These are phyloP conservation scores for Rhododendron simsii DNA, from an alignment of 148 eudicot species.

Conservation along the genomic window DNA sequence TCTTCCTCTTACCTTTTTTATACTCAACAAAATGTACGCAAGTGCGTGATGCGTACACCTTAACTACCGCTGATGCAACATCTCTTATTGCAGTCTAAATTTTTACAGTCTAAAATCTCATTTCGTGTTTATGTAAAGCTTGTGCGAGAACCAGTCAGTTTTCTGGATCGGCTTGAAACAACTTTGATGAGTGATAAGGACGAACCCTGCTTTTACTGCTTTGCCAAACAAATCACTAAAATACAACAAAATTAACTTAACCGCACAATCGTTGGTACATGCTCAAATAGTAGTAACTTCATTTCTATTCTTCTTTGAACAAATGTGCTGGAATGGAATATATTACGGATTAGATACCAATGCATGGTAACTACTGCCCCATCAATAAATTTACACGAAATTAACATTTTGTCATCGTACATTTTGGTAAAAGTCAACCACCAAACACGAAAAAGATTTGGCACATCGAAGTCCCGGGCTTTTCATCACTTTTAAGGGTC, in stretches of 20 bases:
- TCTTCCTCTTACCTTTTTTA: no score
- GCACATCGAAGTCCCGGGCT: not conserved
- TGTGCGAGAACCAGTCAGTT: not conserved
- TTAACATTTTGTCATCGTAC: not conserved
- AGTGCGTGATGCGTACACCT: no score
- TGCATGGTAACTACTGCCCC: not conserved
- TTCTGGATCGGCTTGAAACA: not conserved
- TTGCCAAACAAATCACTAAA: not conserved
- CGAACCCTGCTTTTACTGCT: not conserved
- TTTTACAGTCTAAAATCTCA: no score
- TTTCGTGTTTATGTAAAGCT: not conserved
- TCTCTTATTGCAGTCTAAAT: no score
- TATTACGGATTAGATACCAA: not conserved
- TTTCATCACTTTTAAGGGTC: conserved; percentile 23
- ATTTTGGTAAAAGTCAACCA: not conserved
- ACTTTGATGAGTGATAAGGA: not conserved
- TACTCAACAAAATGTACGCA: no score
- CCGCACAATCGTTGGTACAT: not conserved
- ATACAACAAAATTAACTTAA: not conserved
- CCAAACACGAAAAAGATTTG: not conserved
- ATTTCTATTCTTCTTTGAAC: not conserved
- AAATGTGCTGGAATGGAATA: not conserved
- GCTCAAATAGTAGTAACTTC: not conserved
- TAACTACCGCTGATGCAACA: no score
- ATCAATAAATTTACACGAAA: conserved; percentile 11